Base-by-base conservation (phyloP, 2,329 filamentous ascomycete genomes). In the Myriosclerotinia duriaeana region DNA sequence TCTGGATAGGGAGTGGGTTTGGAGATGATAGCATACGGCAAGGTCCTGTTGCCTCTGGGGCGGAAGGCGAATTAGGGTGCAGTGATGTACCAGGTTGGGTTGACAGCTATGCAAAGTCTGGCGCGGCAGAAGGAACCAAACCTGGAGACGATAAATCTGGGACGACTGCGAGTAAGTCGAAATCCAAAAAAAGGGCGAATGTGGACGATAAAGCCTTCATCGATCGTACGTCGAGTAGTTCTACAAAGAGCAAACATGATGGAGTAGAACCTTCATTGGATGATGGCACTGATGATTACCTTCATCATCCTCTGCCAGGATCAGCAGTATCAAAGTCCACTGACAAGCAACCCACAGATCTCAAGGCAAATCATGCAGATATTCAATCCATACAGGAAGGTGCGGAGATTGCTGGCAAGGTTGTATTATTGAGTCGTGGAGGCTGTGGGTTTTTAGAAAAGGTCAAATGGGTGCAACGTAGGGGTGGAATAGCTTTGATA, bases 391-490 rank as follows among this genome's bases (percentile, higher is more conserved):
- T 97, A 68, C 93, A 97, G 78, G 92, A 97, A 79, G 88, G 88
- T 64, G 93, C 94, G 30, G 94, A 98, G 77, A 98, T 99, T 70
- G 84, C 89, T 42, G 95, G 95, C 71, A 98, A 97, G 79, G 87
- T 99, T 58, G 95, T 96, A 2, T 81, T 99, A 63, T 82, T 99
- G 66, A 96, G 92, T 77, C 88, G 95, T 65, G 95, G 95, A 67
- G 95, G 94, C 9, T 99, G 95, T 78, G 95, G 95, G 6, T 99
- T 99, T 77, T 79, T 97, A 68, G 94, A 98, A 76, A 99, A 99
- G 79, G 92, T 95, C 70, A 94, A 96, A 80, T 99, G 95, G 95
- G 92, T 91, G 15, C 95, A 99, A 77, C 86, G 93, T 69, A 87
- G 95, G 74, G 95, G 95, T 34, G 95, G 90, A 26, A 85, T 93